Conservation (phyloP, 2,329 filamentous ascomycete genomes). For the Monascus ruber region DNA sequence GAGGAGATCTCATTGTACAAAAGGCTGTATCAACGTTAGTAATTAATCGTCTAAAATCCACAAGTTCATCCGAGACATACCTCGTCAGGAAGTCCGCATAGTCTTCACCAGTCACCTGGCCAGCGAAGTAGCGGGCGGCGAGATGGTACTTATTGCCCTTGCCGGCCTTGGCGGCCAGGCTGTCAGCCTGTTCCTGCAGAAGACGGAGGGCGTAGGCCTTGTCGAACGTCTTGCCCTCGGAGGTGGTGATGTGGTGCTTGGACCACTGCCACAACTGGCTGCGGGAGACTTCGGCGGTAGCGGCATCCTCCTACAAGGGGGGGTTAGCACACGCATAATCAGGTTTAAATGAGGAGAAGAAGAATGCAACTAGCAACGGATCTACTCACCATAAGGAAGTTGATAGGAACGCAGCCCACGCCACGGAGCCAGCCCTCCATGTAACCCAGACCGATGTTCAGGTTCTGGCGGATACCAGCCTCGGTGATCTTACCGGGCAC, state of each 20-base stretch:
- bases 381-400: slow-evolving; percentile 68
- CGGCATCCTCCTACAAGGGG: slow-evolving; percentile 61
- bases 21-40: slow-evolving; percentile 43
- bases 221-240: slow-evolving; percentile 84
- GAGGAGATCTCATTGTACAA: slow-evolving; percentile 55
- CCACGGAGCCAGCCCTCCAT: slow-evolving; percentile 98
- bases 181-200: slow-evolving; percentile 72
- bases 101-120: slow-evolving; percentile 91
- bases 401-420: slow-evolving; percentile 92
- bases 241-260: slow-evolving; percentile 59
- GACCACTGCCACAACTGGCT: slow-evolving; percentile 97
- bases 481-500: slow-evolving; percentile 87
- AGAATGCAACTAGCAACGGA: background rate
- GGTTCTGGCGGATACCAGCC: slow-evolving; percentile 91
- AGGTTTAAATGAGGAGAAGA: background rate
- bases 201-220: slow-evolving; percentile 82
- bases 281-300: slow-evolving; percentile 89
- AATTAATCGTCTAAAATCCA: slow-evolving; percentile 4
- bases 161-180: slow-evolving; percentile 60
- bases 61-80: slow-evolving; percentile 4
- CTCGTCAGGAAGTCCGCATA: slow-evolving; percentile 84
- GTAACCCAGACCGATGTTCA: slow-evolving; percentile 91
- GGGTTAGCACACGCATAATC: slow-evolving; percentile 1
- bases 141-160: slow-evolving; percentile 87
- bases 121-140: slow-evolving; percentile 83